Conservation (phyloP, 2,329 filamentous ascomycete genomes). For the Hawksworthiomyces lignivorus region DNA sequence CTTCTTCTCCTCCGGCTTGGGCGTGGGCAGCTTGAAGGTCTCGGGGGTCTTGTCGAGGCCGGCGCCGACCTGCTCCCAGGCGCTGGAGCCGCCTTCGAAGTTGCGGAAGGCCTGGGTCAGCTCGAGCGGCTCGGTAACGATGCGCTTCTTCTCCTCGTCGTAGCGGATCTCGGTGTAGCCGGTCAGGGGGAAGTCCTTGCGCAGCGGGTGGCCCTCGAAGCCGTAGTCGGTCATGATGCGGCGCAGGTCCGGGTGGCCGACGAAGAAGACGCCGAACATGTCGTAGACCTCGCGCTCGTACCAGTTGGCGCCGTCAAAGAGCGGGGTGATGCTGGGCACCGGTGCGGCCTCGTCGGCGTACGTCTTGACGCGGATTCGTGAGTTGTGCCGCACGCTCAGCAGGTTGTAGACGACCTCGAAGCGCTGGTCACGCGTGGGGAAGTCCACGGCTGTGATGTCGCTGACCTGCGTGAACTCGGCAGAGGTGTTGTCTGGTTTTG, state of each 20-base stretch:
- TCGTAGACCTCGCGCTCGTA: constrained; percentile 98
- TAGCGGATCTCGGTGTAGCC: constrained; percentile 98
- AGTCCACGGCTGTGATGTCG: constrained; percentile 91
- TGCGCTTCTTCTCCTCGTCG: constrained; percentile 98
- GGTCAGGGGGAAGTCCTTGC: constrained; percentile 96
- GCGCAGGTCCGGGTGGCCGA: constrained; percentile 87
- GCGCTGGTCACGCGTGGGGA: constrained; percentile 86
- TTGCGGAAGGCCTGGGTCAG: constrained; percentile 98
- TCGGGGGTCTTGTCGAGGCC: constrained; percentile 77
- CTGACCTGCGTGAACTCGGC: constrained; percentile 93
- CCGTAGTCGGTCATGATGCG: constrained; percentile 99
- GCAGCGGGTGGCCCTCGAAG: constrained; percentile 92
- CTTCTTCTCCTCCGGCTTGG: constrained; percentile 88
- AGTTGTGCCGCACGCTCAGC: constrained; percentile 91
- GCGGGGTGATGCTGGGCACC: constrained; percentile 75
- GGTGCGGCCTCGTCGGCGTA: constrained; percentile 95
- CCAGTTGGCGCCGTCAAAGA: constrained; percentile 97
- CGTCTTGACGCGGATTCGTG: constrained; percentile 94
- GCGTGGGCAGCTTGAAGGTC: constrained; percentile 86
- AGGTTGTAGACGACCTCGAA: constrained; percentile 99
- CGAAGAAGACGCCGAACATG: constrained; percentile 94
- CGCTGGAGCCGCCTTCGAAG: constrained; percentile 80
- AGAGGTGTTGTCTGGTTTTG: constrained; percentile 75
- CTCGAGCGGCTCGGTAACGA: constrained; percentile 95
- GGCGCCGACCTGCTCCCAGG: constrained; percentile 57